Percentiles rank a stretch among this genome's conserved stretches.
Conservation (phyloP, 495 filamentous ascomycete species). For the Penicillium coprophilum region DNA sequence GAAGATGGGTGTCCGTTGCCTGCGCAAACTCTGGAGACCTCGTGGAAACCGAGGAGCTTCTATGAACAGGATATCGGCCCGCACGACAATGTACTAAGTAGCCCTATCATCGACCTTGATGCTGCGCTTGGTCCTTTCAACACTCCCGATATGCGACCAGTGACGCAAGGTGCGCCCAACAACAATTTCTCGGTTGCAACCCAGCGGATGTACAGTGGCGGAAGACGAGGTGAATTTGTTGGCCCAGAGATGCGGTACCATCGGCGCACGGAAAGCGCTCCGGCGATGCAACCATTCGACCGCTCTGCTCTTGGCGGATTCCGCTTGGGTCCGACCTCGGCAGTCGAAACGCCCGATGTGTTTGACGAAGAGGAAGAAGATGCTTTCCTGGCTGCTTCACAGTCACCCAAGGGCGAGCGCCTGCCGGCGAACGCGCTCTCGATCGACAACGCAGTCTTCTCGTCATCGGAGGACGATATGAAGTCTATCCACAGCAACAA, state of each 20-base stretch:
- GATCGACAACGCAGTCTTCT: constrained; percentile 4
- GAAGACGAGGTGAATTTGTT: constrained; percentile 64
- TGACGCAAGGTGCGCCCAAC: constrained; percentile 48
- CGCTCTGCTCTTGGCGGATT: constrained; percentile 61
- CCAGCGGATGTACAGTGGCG: constrained; percentile 87
- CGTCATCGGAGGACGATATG: constrained; percentile 22
- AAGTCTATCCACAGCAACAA: constrained; percentile 43
- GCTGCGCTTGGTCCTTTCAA: constrained; percentile 94
- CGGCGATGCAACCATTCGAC: constrained; percentile 82
- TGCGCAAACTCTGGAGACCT: constrained; percentile 33
- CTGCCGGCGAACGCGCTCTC: constrained; percentile 1
- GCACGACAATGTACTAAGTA: constrained; percentile 59
- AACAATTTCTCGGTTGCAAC: constrained; percentile 61
- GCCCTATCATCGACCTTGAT: constrained; percentile 89
- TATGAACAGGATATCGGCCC: constrained; percentile 37
- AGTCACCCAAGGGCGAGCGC: constrained; percentile 26
- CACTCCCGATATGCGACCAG: constrained; percentile 58
- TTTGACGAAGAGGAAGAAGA: constrained; percentile 97
- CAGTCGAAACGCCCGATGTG: constrained; percentile 75
- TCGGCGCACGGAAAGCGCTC: constrained; percentile 87
- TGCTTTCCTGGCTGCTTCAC: constrained; percentile 49
- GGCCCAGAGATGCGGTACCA: constrained; percentile 89
- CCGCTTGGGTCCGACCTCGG: constrained; percentile 63
- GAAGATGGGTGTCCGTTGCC: constrained; percentile 27
- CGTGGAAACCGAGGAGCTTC: constrained; percentile 51